These are phyloP conservation scores for Tympanopsis confertula DNA, from an alignment of 2,329 filamentous ascomycete species.

Conservation along the genomic window DNA sequence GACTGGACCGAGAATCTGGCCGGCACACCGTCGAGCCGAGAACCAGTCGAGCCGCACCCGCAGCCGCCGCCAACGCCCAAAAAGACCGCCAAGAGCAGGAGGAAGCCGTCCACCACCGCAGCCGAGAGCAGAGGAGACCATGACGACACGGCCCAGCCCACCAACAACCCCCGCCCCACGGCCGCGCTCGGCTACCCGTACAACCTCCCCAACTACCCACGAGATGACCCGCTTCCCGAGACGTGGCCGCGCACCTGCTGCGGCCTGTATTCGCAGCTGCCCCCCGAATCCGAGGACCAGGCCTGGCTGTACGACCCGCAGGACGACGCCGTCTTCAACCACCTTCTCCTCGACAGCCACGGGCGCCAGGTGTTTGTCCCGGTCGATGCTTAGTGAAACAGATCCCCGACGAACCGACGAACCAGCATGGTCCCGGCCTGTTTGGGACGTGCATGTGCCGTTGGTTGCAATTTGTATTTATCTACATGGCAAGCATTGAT, in stretches of 20 bases:
- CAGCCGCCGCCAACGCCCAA: slow-evolving; percentile 1
- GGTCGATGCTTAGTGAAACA: slow-evolving; percentile 4
- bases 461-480: too few relatives aligned
- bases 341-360: slow-evolving; percentile 13
- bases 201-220: slow-evolving; percentile 14
- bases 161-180: slow-evolving; percentile 13
- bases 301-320: slow-evolving; percentile 22
- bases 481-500: too few relatives aligned
- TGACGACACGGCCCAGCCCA: slow-evolving; percentile 18
- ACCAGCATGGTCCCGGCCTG: too few relatives aligned
- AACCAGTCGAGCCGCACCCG: neutral
- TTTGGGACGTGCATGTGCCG: too few relatives aligned
- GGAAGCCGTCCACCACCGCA: too few relatives aligned
- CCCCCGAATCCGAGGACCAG: slow-evolving; percentile 23
- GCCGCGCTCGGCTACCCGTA: slow-evolving; percentile 10
- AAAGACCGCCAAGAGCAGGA: neutral
- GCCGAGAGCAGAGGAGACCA: too few relatives aligned
- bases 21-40: neutral
- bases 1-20: slow-evolving; percentile 19
- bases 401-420: too few relatives aligned
- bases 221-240: slow-evolving; percentile 20
- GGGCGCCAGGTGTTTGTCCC: slow-evolving; percentile 6
- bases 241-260: slow-evolving; percentile 26
- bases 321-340: slow-evolving; percentile 27
- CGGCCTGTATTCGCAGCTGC: slow-evolving; percentile 25